These are phyloP conservation scores for Apiospora hydei DNA, from an alignment of 2,329 filamentous ascomycete species.

Conservation along the genomic window DNA sequence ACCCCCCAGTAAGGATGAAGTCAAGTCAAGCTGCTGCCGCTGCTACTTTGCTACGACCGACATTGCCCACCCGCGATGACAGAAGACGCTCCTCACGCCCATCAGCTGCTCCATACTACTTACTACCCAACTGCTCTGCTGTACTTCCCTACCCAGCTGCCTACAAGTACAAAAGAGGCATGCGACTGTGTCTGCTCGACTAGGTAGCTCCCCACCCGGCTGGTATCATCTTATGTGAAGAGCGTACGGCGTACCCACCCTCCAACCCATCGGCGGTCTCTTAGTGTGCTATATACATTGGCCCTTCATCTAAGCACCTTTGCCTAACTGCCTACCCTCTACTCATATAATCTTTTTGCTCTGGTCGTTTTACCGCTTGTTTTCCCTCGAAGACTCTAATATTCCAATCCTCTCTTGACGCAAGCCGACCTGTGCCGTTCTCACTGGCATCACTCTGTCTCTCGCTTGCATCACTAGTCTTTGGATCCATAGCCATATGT, in stretches of 20 bases:
- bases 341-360: constrained; percentile 21
- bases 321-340: constrained; percentile 17
- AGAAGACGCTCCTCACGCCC: constrained; percentile 12
- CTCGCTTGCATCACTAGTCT: constrained; percentile 21
- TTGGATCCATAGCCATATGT: constrained; percentile 16
- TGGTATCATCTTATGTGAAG: constrained; percentile 22
- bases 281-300: constrained; percentile 22
- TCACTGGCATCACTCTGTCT: constrained; percentile 19
- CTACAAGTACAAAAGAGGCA: background rate
- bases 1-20: constrained; percentile 11
- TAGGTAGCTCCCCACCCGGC: constrained; percentile 12
- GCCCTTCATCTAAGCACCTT: constrained; percentile 21
- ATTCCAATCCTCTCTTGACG: constrained; percentile 3
- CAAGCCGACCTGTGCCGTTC: constrained; percentile 19
- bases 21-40: background rate
- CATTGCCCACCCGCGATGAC: constrained; percentile 9
- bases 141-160: background rate
- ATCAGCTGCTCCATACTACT: constrained; percentile 16
- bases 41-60: background rate
- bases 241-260: constrained; percentile 19
- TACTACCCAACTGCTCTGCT: background rate
- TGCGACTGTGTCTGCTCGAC: constrained; percentile 9
- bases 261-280: background rate
- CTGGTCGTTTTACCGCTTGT: constrained; percentile 16
- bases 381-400: constrained; percentile 11